Conservation (phyloP, 768 basidiomycete species). For the Mrakia blollopis region DNA sequence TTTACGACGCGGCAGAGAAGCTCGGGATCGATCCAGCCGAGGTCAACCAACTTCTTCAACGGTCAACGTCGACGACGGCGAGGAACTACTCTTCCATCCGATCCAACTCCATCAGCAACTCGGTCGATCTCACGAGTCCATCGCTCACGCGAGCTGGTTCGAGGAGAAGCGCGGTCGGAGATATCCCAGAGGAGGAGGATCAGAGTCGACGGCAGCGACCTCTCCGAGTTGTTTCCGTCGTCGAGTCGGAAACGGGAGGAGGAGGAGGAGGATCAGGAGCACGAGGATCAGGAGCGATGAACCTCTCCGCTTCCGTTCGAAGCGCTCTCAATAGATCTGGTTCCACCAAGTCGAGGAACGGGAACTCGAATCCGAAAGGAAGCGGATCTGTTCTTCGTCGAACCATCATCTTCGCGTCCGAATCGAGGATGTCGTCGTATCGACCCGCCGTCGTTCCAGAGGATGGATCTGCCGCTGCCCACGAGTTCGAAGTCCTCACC, state of each 20-base stretch:
- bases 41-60: slow-evolving; percentile 13
- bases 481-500: slow-evolving; percentile 10
- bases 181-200: not conserved
- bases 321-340: slow-evolving; percentile 11
- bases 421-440: slow-evolving; percentile 19
- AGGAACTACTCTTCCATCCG: slow-evolving; percentile 11
- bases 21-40: slow-evolving; percentile 26
- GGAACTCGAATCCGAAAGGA: not conserved
- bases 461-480: not conserved
- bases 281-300: not conserved
- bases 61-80: slow-evolving; percentile 4
- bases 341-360: not conserved
- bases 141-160: slow-evolving; percentile 7
- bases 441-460: not conserved
- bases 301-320: slow-evolving; percentile 1
- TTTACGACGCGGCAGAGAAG: slow-evolving; percentile 15
- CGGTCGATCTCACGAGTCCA: not conserved
- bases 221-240: not conserved
- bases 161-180: not conserved
- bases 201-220: not conserved
- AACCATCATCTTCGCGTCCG: slow-evolving; percentile 17
- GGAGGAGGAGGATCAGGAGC: not conserved
- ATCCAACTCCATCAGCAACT: slow-evolving; percentile 9
- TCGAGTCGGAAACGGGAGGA: not conserved
- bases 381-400: slow-evolving; percentile 20